phyloP scores from a whole-genome alignment of 352 stramenopile genomes.

The Globisporangium nagaii region DNA sequence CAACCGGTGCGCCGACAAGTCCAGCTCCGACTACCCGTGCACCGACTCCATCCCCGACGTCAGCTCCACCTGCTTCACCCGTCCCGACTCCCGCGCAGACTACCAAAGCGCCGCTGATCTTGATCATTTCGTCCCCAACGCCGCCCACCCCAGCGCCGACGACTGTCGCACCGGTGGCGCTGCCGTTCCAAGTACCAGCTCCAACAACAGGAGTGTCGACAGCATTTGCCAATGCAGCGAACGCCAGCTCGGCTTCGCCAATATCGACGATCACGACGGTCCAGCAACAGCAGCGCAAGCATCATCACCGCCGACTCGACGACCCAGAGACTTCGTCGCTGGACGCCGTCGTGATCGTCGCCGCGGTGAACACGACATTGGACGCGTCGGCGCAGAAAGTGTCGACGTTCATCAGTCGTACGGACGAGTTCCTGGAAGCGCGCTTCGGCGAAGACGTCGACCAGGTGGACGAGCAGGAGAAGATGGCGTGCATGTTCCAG shows the following conservation, averaged over 20 bases:
- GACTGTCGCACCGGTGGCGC: not conserved
- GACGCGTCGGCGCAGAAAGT: not conserved
- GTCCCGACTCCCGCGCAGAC: not conserved
- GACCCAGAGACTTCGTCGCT: not conserved
- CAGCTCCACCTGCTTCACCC: not conserved
- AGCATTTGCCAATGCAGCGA: not conserved
- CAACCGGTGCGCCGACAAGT: too few relatives aligned
- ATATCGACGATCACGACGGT: not conserved
- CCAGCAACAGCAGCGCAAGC: not conserved
- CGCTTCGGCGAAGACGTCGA: slow-evolving; percentile 5
- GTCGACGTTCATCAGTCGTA: slow-evolving; percentile 13
- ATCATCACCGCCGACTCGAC: not conserved
- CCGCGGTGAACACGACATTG: slow-evolving; percentile 1
- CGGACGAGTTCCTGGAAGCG: slow-evolving; percentile 2
- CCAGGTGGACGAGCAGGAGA: slow-evolving; percentile 19
- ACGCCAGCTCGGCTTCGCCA: not conserved
- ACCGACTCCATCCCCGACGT: too few relatives aligned
- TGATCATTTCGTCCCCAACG: not conserved
- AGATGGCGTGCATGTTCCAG: slow-evolving; percentile 40
- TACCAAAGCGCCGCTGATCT: not conserved
- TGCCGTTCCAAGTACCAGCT: too few relatives aligned
- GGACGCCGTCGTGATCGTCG: slow-evolving; percentile 1
- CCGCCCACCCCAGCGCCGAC: not conserved
- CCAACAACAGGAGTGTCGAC: not conserved
- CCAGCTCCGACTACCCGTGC: too few relatives aligned